Evolutionary conservation across 2,329 filamentous ascomycete genomes (phyloP), one percentile per base, ranked within the genome.

Genomic region (Trichoderma lentiforme): DNA sequence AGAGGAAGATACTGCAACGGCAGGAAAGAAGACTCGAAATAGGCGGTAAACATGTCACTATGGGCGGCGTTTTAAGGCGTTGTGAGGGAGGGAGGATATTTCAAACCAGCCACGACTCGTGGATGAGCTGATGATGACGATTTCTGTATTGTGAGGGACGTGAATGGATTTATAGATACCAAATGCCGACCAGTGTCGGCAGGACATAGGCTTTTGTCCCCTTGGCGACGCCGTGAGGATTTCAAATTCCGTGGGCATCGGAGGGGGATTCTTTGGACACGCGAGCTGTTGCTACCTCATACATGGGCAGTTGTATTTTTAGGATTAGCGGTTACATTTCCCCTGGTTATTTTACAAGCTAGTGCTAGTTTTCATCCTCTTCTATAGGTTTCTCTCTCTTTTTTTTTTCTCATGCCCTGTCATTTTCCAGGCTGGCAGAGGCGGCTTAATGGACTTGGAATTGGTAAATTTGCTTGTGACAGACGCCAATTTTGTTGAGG

Each of bases 1-100:
- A 77, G 93, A 96, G 78, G 93, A 95, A 78, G 92, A 94, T 74
- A 85, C 83, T 73, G 83, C 84, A 74, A 85, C 86, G 74, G 83
- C 86, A 65, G 86, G 87, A 68, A 90, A 90, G 82, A 90, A 89
- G 84, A 90, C 88, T 71, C 83, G 88, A 76, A 87, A 86, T 74
- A 84, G 88, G 72, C 86, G 86, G 76, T 77, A 75, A 56, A 34
- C 66, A 62, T 53, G 61, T 56, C 69, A 71, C 61, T 32, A 65
- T 47, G 51, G 69, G 36, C 69, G 61, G 69, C 69, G 61, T 71
- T 71, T 66, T 57, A 47, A 66, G 69, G 69, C 69, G 69, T 71
- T 71, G 28, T 39, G 53, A 24, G 43, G 51, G 51, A 30, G 57
- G 66, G 66, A 32, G 30, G 8, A 53, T n/a, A 36, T 28, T 28